These are phyloP conservation scores for Rhipidocladum racemiflorum DNA, from an alignment of 176 grass and related monocot species.

Conservation along the genomic window DNA sequence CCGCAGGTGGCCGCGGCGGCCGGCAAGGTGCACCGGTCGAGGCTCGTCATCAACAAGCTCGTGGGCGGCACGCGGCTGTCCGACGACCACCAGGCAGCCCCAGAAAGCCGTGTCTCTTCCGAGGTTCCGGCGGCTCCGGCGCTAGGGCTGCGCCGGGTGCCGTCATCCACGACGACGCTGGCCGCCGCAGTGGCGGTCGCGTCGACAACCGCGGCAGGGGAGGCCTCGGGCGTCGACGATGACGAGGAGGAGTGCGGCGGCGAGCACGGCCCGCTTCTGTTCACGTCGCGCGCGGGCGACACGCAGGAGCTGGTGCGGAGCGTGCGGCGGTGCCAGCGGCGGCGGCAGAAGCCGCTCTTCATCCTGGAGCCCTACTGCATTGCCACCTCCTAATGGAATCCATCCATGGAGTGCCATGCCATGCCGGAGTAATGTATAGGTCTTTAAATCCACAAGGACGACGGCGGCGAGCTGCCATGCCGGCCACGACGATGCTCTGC, in stretches of 20 bases:
- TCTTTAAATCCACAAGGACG: too few relatives aligned
- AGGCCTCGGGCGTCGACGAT: background rate
- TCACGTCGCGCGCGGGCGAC: constrained; percentile 43
- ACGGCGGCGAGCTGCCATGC: too few relatives aligned
- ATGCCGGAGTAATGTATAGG: too few relatives aligned
- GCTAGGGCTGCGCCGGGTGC: constrained; percentile 3
- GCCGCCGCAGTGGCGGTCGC: constrained; percentile 46
- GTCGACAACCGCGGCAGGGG: background rate
- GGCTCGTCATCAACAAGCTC: constrained; percentile 75
- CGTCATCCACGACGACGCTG: constrained; percentile 29
- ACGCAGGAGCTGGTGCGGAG: constrained; percentile 48
- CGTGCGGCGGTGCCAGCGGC: constrained; percentile 61
- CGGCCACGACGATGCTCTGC: too few relatives aligned
- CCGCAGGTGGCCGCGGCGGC: constrained; percentile 2
- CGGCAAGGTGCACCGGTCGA: constrained; percentile 37
- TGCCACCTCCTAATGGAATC: constrained; percentile 28
- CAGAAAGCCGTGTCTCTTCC: background rate
- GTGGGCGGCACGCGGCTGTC: constrained; percentile 37
- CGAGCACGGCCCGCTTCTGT: constrained; percentile 21
- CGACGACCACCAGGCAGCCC: background rate
- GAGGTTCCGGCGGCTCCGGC: background rate
- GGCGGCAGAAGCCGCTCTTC: constrained; percentile 43
- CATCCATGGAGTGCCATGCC: too few relatives aligned
- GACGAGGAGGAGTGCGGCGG: background rate
- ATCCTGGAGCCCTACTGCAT: constrained; percentile 57